Conservation (phyloP, 1,284 basidiomycete species). For the Rhizopogon parksii region DNA sequence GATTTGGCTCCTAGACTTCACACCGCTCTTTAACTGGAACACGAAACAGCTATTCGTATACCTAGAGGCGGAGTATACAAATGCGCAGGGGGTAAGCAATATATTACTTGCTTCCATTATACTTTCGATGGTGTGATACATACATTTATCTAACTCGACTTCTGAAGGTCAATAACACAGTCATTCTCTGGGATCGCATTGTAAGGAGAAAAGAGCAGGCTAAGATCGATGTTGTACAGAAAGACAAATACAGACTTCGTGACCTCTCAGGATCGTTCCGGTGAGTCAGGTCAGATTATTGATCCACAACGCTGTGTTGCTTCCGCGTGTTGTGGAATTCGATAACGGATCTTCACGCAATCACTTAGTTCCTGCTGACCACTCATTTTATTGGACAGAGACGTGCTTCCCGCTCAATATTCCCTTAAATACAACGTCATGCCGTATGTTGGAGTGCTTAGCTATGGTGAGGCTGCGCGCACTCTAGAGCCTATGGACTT, state of each 20-base stretch:
- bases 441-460: constrained; percentile 80
- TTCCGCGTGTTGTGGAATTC: constrained; percentile 3
- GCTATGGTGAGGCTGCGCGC: constrained; percentile 67
- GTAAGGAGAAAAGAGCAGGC: constrained; percentile 74
- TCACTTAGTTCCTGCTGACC: not conserved
- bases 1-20: constrained; percentile 50
- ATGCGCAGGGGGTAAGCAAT: constrained; percentile 57
- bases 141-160: constrained; percentile 7
- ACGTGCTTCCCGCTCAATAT: constrained; percentile 61
- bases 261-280: constrained; percentile 73
- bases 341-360: not conserved
- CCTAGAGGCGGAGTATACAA: constrained; percentile 73
- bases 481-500: constrained; percentile 49
- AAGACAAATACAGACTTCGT: constrained; percentile 82
- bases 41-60: constrained; percentile 90
- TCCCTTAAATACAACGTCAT: constrained; percentile 84
- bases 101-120: constrained; percentile 6
- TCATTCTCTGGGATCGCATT: constrained; percentile 90
- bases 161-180: constrained; percentile 66
- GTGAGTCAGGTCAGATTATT: constrained; percentile 40
- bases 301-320: constrained; percentile 3
- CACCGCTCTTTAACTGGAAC: constrained; percentile 86
- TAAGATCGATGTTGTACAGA: constrained; percentile 53
- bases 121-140: constrained; percentile 1
- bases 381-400: constrained; percentile 34